phyloP scores from a whole-genome alignment of 371 early-diverging fungal species.

The Dichotomocladium elegans region DNA sequence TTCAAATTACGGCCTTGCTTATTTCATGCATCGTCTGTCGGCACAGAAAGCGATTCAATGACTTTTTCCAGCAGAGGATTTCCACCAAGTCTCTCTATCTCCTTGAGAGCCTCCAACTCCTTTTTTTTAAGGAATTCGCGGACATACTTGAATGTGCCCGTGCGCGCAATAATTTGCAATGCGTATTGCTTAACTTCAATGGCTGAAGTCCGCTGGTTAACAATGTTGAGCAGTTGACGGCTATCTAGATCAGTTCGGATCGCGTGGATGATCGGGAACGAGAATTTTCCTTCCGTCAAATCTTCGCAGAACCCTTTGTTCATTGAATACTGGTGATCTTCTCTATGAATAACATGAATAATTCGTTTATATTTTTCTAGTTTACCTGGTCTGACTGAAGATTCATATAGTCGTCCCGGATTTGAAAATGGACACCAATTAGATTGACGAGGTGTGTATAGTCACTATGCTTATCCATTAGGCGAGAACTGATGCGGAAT shows the following conservation, averaged over 20 bases:
- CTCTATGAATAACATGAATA: not conserved
- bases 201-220: conserved; percentile 79
- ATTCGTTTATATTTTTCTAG: not conserved
- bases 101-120: conserved; percentile 56
- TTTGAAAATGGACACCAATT: conserved; percentile 91
- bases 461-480: no score
- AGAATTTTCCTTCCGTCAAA: conserved; percentile 95
- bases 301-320: conserved; percentile 97
- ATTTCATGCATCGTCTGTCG: no score
- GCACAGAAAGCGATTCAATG: no score
- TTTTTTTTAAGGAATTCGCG: conserved; percentile 48
- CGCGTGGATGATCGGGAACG: conserved; percentile 88
- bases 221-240: conserved; percentile 72
- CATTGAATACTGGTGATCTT: conserved; percentile 65
- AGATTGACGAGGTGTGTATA: conserved; percentile 77
- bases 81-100: conserved; percentile 74
- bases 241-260: conserved; percentile 59
- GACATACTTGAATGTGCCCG: conserved; percentile 79
- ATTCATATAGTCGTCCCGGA: conserved; percentile 95
- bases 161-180: conserved; percentile 70
- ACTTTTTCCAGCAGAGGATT: conserved; percentile 63
- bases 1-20: no score
- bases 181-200: conserved; percentile 87
- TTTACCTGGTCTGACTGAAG: conserved; percentile 73
- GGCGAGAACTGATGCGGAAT: not conserved